Evolutionary conservation across 805 yeast species (phyloP).

Genomic region (Cyberlindnera mississippiensis): DNA sequence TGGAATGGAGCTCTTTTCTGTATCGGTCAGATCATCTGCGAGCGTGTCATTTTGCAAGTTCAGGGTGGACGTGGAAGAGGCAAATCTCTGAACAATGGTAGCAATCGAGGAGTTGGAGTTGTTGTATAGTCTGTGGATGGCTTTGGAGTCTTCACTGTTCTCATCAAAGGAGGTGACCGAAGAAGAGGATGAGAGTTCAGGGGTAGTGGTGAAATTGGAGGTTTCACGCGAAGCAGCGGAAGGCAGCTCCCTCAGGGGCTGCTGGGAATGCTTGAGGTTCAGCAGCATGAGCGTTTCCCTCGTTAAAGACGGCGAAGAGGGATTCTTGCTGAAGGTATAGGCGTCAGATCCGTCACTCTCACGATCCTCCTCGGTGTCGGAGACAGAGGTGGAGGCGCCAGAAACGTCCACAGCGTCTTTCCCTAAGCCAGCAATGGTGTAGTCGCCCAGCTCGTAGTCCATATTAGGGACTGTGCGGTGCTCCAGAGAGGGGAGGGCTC

Average conservation of each 20-base stretch:
- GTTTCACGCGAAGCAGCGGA: background rate
- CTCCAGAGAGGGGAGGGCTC: background rate
- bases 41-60: conserved; percentile 6
- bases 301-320: conserved; percentile 6
- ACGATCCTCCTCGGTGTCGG: conserved; percentile 1
- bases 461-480: background rate
- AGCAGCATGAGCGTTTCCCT: conserved; percentile 13
- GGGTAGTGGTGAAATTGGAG: conserved; percentile 19
- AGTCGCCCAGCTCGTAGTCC: background rate
- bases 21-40: background rate
- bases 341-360: conserved; percentile 4
- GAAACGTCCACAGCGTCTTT: background rate
- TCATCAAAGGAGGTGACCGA: conserved; percentile 24
- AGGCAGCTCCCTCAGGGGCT: conserved; percentile 4
- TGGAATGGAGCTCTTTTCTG: background rate
- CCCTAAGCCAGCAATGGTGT: background rate
- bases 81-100: conserved; percentile 23
- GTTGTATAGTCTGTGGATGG: conserved; percentile 11
- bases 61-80: conserved; percentile 24
- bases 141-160: conserved; percentile 18
- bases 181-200: conserved; percentile 16
- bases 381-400: background rate
- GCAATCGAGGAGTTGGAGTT: conserved; percentile 25
- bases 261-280: conserved; percentile 6
- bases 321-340: background rate